Base-by-base conservation (phyloP, 2,329 filamentous ascomycete species). In the Clarireedia monteithiana region DNA sequence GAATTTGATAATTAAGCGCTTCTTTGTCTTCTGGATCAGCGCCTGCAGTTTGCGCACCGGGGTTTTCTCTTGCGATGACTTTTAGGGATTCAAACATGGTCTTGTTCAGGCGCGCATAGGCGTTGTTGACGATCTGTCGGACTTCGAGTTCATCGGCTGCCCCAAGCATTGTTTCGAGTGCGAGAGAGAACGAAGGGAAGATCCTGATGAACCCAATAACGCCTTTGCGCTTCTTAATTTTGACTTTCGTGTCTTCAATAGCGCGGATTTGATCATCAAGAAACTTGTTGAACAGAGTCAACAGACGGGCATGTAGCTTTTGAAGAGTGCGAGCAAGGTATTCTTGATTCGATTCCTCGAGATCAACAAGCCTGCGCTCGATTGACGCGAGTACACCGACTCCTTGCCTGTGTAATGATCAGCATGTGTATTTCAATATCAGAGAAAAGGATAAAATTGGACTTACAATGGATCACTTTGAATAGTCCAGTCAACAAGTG, bases 231-330 rank as follows among this genome's bases (percentile, higher is more conserved):
- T 97, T 97, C 77, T 96, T 96, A 73, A 96, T 91, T 76, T 96
- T 96, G 70, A 99, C 92, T 73, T 97, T 97, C 40, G 91, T 97
- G 59, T 97, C 94, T 72, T 97, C 94, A 61, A 97, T 96, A 5
- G 91, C 91, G 26, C 89, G 88, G 58, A 97, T 88, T 70, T 99
- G 94, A 61, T 96, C 90, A 63, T 97, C 92, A 7, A 97, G 84
- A 65, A 97, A 96, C 60, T 89, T 90, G 59, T 80, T 84, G 74
- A 96, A 96, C 2, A 89, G 81, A 2, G 81, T 80, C 62, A 87
- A 83, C 17, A 97, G 76, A 44, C 81, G 82, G 55, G 83, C 80
- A 63, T 94, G 89, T 9, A 95, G 75, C 67, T 89, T 91, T 64
- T 94, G 87, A 2, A 97, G 75, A 2, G 88, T 77, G 51, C 83